Evolutionary conservation across 2,329 filamentous ascomycete species (phyloP).

Genomic region (Hymenoscyphus repandus): DNA sequence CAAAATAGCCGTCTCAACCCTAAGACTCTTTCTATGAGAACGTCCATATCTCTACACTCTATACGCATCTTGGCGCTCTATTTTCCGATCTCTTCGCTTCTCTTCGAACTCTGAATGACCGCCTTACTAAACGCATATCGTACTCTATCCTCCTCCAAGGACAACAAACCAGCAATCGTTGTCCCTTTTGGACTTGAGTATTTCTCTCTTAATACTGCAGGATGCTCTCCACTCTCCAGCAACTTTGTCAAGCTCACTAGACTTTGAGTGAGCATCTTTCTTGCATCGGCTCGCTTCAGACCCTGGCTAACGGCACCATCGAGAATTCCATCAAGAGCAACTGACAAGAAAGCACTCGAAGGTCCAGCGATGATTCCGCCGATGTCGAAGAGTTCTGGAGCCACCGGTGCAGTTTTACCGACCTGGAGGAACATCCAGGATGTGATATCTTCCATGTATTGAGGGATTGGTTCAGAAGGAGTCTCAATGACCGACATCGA

Average conservation of each 20-base stretch:
- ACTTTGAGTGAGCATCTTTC: slow-evolving; percentile 71
- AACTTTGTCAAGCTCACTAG: slow-evolving; percentile 52
- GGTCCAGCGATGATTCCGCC: slow-evolving; percentile 69
- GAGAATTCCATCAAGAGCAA: slow-evolving; percentile 70
- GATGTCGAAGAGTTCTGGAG: slow-evolving; percentile 64
- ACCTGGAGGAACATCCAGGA: slow-evolving; percentile 74
- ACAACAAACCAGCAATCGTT: slow-evolving; percentile 68
- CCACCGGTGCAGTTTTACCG: slow-evolving; percentile 63
- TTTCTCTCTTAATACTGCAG: slow-evolving; percentile 68
- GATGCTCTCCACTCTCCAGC: slow-evolving; percentile 61
- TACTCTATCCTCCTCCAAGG: slow-evolving; percentile 68
- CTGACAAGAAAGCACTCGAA: slow-evolving; percentile 68
- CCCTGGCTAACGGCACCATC: slow-evolving; percentile 78
- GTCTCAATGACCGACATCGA: slow-evolving; percentile 70
- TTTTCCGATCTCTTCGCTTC: slow-evolving; percentile 25
- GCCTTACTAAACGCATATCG: slow-evolving; percentile 63
- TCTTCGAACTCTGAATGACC: slow-evolving; percentile 60
- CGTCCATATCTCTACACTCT: too few relatives aligned
- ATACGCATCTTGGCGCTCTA: not conserved
- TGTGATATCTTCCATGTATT: slow-evolving; percentile 52
- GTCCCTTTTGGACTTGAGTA: slow-evolving; percentile 72
- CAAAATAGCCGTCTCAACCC: too few relatives aligned
- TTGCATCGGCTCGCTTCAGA: slow-evolving; percentile 65
- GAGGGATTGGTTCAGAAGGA: slow-evolving; percentile 40
- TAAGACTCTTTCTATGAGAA: too few relatives aligned